Conservation (phyloP, 306 rosid genomes). For the Sicyos baderoa region DNA sequence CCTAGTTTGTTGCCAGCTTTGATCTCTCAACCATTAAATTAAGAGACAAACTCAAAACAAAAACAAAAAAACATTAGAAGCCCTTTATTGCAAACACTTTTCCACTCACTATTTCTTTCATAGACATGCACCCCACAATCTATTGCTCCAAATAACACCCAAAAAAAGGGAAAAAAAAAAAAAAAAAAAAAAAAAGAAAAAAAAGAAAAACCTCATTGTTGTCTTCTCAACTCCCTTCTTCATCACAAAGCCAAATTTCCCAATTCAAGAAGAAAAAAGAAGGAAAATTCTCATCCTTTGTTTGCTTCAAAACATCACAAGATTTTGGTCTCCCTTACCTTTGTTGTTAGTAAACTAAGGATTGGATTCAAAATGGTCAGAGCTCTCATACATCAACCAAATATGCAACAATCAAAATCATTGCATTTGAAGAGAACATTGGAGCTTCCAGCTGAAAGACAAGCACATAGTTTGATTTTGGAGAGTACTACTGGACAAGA, state of each 20-base stretch:
- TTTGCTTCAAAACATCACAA: not conserved
- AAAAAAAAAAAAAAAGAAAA: not conserved
- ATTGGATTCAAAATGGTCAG: conserved; percentile 50
- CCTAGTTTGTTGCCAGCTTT: conserved; percentile 21
- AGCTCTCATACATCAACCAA: conserved; percentile 34
- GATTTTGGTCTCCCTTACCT: not conserved
- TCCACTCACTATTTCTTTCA: conserved; percentile 22
- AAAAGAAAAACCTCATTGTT: not conserved
- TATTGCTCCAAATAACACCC: not conserved
- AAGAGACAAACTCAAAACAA: conserved; percentile 23
- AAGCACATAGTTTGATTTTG: conserved; percentile 38
- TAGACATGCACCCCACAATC: conserved; percentile 31
- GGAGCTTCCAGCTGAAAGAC: conserved; percentile 52
- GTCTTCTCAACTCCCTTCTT: not conserved
- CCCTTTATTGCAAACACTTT: not conserved
- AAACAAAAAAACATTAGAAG: not conserved
- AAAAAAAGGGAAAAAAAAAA: not conserved
- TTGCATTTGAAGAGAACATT: conserved; percentile 60
- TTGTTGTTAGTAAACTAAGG: not conserved
- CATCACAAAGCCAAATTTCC: not conserved
- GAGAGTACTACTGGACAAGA: conserved; percentile 33
- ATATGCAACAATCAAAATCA: conserved; percentile 57
- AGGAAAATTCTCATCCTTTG: too few species aligned
- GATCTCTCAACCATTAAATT: conserved; percentile 37
- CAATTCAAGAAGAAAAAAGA: not conserved